phyloP scores from a whole-genome alignment of 148 eudicot species.

The Tetragonia tetragonoides region DNA sequence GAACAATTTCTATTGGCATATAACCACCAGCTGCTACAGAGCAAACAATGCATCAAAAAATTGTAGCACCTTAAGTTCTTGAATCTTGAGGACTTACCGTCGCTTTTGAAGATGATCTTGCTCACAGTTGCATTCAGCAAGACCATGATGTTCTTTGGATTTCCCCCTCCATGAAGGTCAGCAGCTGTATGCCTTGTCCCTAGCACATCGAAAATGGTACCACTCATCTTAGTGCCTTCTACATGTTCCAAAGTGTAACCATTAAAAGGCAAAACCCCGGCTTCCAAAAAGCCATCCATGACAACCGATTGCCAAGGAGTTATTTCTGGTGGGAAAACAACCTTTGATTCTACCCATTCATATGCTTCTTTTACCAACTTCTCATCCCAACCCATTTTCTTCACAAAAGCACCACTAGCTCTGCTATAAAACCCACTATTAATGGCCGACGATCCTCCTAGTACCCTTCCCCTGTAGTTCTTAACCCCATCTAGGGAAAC shows the following conservation, averaged over 20 bases:
- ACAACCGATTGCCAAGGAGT: conserved; percentile 42
- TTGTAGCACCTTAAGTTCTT: too few relatives aligned
- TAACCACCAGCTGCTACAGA: neutral
- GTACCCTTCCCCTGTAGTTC: conserved; percentile 41
- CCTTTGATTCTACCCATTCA: conserved; percentile 41
- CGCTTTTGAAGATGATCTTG: conserved; percentile 26
- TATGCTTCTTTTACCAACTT: conserved; percentile 38
- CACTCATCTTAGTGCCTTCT: conserved; percentile 44
- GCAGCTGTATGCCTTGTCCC: conserved; percentile 46
- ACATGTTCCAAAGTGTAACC: conserved; percentile 41
- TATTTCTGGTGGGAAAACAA: conserved; percentile 35
- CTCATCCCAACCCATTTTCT: conserved; percentile 37
- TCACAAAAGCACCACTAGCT: conserved; percentile 32
- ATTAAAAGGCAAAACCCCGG: conserved; percentile 42
- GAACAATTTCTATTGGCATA: neutral
- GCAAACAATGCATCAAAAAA: too few relatives aligned
- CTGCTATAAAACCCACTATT: conserved; percentile 46
- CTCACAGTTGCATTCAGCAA: conserved; percentile 36
- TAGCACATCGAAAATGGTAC: conserved; percentile 33
- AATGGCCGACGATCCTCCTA: conserved; percentile 46
- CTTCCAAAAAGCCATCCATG: conserved; percentile 35
- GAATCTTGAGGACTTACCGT: conserved; percentile 23
- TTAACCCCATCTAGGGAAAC: conserved; percentile 41
- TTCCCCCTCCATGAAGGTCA: conserved; percentile 37
- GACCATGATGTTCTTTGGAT: conserved; percentile 28